Percentiles rank a stretch among this genome's conserved stretches.
These are phyloP conservation scores for Aureobasidium sp. DNA, from an alignment of 2,329 filamentous ascomycete species.

Conservation along the genomic window DNA sequence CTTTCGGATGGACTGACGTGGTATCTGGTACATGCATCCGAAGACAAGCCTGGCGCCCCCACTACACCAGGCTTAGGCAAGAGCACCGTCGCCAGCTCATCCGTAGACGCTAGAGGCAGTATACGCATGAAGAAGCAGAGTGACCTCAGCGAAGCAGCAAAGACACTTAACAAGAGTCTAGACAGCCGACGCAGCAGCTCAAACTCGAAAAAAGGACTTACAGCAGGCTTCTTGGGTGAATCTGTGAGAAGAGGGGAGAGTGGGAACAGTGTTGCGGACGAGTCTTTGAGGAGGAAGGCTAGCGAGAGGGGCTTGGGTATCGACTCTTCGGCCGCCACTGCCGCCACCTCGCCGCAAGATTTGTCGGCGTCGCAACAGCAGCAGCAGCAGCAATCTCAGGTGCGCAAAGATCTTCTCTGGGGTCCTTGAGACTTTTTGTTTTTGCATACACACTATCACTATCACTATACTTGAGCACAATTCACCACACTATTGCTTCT, in stretches of 20 bases:
- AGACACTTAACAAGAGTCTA: constrained; percentile 67
- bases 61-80: constrained; percentile 89
- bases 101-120: constrained; percentile 76
- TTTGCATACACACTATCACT: not conserved
- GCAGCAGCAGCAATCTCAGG: constrained; percentile 31
- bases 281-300: not conserved
- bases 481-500: not conserved
- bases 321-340: constrained; percentile 7
- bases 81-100: constrained; percentile 81
- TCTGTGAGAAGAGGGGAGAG: not conserved
- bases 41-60: constrained; percentile 78
- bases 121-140: constrained; percentile 39
- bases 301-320: constrained; percentile 7
- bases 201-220: constrained; percentile 69
- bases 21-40: constrained; percentile 89
- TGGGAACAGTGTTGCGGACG: not conserved
- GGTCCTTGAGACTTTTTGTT: constrained; percentile 29
- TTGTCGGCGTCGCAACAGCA: constrained; percentile 23
- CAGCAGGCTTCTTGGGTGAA: constrained; percentile 19
- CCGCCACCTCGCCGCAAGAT: constrained; percentile 61
- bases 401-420: constrained; percentile 39
- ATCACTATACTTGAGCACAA: not conserved
- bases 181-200: constrained; percentile 87
- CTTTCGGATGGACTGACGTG: constrained; percentile 89
- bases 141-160: constrained; percentile 36